Evolutionary conservation across 768 basidiomycete genomes (phyloP).

Genomic region (Galerina sulciceps): DNA sequence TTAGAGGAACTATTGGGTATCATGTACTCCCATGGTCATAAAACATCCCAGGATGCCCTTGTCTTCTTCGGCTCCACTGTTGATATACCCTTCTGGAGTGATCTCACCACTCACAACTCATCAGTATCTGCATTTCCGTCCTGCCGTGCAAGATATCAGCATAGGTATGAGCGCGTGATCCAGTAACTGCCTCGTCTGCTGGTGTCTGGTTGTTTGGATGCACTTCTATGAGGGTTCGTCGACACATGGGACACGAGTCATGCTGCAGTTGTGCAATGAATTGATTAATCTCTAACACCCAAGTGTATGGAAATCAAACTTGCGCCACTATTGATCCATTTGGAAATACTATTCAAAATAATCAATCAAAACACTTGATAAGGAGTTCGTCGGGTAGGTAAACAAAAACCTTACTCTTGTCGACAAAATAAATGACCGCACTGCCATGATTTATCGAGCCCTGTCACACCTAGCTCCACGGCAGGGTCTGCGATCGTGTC

Average conservation of each 20-base stretch:
- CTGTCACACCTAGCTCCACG: constrained; percentile 75
- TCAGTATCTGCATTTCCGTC: too few species aligned
- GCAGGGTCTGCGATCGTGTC: constrained; percentile 76
- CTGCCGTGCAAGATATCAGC: too few species aligned
- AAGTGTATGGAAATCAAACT: constrained; percentile 22
- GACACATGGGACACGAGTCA: constrained; percentile 71
- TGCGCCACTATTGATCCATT: constrained; percentile 66
- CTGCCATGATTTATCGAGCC: constrained; percentile 52
- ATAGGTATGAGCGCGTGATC: too few species aligned
- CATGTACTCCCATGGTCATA: too few species aligned
- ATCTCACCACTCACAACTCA: too few species aligned
- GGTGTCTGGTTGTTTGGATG: neutral
- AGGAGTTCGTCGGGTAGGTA: neutral
- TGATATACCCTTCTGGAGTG: too few species aligned
- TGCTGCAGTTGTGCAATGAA: constrained; percentile 38
- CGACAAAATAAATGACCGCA: constrained; percentile 81
- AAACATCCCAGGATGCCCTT: too few species aligned
- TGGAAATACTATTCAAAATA: constrained; percentile 51
- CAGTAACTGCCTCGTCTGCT: too few species aligned
- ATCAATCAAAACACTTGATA: constrained; percentile 2
- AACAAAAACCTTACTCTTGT: constrained; percentile 59
- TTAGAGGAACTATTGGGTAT: too few species aligned
- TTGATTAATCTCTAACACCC: neutral
- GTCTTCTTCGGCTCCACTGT: too few species aligned
- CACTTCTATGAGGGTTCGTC: constrained; percentile 44